These are phyloP conservation scores for Dryas alaskensis DNA, from an alignment of 306 rosid genomes.

Conservation along the genomic window DNA sequence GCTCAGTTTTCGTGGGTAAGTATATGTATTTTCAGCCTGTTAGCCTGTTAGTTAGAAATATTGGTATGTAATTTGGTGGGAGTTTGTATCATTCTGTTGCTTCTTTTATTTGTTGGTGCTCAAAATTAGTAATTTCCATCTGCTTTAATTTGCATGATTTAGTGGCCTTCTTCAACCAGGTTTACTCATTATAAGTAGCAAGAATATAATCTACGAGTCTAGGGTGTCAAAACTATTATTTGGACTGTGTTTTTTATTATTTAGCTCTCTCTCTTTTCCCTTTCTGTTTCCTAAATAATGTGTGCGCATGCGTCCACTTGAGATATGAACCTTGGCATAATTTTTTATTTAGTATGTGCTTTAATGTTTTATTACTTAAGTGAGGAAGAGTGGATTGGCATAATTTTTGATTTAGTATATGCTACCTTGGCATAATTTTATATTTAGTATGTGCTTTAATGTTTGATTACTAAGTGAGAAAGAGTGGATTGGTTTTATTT, in stretches of 20 bases:
- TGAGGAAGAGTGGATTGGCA: neutral
- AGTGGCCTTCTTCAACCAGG: neutral
- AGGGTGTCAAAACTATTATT: neutral
- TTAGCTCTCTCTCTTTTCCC: neutral
- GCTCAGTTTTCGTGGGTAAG: slow-evolving; percentile 99
- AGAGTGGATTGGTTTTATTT: neutral
- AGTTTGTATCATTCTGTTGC: neutral
- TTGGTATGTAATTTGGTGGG: neutral
- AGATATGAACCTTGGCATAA: neutral
- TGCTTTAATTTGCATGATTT: slow-evolving; percentile 1
- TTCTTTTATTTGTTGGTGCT: neutral
- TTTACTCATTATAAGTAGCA: neutral
- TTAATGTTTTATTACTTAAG: neutral
- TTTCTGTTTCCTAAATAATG: neutral
- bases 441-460: neutral
- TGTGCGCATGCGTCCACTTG: neutral
- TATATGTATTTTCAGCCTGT: neutral
- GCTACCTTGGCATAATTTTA: neutral
- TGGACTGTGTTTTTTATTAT: neutral
- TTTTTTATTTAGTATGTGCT: neutral
- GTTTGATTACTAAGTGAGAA: neutral
- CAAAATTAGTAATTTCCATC: neutral
- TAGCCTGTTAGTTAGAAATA: neutral
- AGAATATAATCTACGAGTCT: neutral
- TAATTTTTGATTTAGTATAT: no score